Base-by-base conservation (phyloP, 345 rosid species). In the Tarenaya hassleriana region DNA sequence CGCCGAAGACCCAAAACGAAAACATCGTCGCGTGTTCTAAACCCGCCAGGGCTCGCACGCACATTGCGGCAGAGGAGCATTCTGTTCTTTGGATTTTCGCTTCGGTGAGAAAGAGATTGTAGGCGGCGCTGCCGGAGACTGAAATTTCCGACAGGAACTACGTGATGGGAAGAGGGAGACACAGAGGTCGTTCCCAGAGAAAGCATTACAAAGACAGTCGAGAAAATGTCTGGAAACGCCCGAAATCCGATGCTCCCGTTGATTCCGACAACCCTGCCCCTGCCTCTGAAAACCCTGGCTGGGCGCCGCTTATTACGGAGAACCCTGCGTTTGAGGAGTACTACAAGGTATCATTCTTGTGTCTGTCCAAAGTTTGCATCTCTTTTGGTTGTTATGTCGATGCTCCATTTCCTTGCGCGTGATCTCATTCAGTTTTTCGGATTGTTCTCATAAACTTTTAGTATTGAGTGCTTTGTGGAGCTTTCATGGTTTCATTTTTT, bases 271-370 rank as follows among this genome's bases (percentile, higher is more conserved):
- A 45, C 55, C 71, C 72, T 42, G 52, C 37, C 49, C 63, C 29
- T 24, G 29, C 29, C 29, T 5, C 46, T 3, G 63, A 50, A 14
- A 42, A 60, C 12, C 53, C 27, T 20, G 8, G 58, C 12, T 85
- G 89, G 95, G 73, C 72, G 58, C 89, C 86, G 10, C 79, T 81
- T 32, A 68, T 73, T 42, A 79, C 71, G 45, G 75, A 84, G 47
- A 92, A 85, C 64, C 66, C 70, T 5, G 75, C 80, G 47, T 92
- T 92, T 63, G 95, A 83, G 29, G 84, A 83, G 43, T 92, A 85
- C 75, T 92, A 92, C 79, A 81, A 88, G 83, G 96, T 84, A 31
- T 1, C 16, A 24, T 2, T n/a, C n/a, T n/a, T n/a, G n/a, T n/a
- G n/a, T n/a, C n/a, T 2, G 29, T 5, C 29, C 29, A 24, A 24